A percentile compares a stretch with the other conserved stretches of the same genome.
phyloP scores from a whole-genome alignment of 2,329 filamentous ascomycete species.

The Aaosphaeria arxii region DNA sequence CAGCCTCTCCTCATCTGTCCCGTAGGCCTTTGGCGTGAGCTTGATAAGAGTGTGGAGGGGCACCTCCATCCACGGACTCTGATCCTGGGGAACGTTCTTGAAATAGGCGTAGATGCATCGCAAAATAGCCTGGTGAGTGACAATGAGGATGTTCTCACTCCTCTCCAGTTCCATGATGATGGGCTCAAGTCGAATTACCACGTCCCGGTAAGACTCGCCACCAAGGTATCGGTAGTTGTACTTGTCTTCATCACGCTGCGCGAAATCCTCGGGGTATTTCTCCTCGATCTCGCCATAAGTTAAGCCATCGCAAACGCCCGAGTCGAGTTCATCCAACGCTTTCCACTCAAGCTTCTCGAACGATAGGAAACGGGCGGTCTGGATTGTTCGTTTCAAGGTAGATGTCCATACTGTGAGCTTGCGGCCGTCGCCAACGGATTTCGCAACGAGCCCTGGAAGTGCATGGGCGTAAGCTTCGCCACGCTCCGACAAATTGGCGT shows the following conservation, averaged over 20 bases:
- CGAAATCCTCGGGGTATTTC: constrained; percentile 89
- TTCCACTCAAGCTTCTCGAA: constrained; percentile 99
- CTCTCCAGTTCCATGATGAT: constrained; percentile 99
- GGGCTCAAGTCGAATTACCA: constrained; percentile 94
- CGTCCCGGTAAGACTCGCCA: constrained; percentile 92
- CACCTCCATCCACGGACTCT: constrained; percentile 98
- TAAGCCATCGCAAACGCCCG: constrained; percentile 91
- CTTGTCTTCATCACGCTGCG: constrained; percentile 94
- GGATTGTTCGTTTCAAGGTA: constrained; percentile 79
- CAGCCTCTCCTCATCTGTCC: constrained; percentile 83
- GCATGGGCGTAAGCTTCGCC: constrained; percentile 84
- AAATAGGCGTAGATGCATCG: constrained; percentile 99
- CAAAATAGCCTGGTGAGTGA: constrained; percentile 95
- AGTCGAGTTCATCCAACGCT: constrained; percentile 94
- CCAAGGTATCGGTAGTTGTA: constrained; percentile 99
- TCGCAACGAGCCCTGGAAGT: constrained; percentile 77
- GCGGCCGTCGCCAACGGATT: constrained; percentile 76
- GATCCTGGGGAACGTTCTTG: constrained; percentile 91
- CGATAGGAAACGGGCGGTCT: constrained; percentile 81
- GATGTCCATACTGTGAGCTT: constrained; percentile 73
- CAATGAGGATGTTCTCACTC: constrained; percentile 94
- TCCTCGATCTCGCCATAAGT: constrained; percentile 95
- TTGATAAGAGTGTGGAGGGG: constrained; percentile 96
- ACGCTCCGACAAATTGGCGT: constrained; percentile 79
- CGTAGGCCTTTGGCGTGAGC: constrained; percentile 89